These are phyloP conservation scores for Psophocarpus tetragonolobus DNA, from an alignment of 306 rosid species.

Conservation along the genomic window DNA sequence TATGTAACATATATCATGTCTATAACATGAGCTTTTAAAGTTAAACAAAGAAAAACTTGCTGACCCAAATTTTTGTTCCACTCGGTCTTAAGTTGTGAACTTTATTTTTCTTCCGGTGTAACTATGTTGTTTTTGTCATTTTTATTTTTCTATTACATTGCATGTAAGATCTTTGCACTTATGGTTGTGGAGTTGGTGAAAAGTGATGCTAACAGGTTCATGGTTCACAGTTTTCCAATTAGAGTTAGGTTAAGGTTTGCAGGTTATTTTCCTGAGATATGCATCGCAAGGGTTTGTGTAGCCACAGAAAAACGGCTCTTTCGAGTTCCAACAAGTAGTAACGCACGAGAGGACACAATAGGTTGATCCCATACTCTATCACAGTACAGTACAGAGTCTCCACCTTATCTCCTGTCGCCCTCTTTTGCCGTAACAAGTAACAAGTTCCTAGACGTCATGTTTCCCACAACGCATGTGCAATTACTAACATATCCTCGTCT, in stretches of 20 bases:
- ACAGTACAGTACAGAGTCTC: background rate
- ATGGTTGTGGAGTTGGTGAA: background rate
- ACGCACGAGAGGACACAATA: conserved; percentile 12
- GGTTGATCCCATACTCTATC: conserved; percentile 8
- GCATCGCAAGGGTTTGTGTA: background rate
- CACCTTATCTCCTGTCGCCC: conserved; percentile 37
- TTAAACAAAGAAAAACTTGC: no score
- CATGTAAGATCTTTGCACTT: background rate
- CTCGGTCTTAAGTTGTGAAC: background rate
- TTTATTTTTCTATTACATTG: background rate
- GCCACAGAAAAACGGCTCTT: background rate
- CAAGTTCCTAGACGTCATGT: conserved; percentile 56
- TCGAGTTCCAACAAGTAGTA: conserved; percentile 3
- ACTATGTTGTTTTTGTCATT: background rate
- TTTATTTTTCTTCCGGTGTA: background rate
- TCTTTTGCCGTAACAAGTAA: conserved; percentile 51
- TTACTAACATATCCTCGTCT: conserved; percentile 33
- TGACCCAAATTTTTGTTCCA: no score
- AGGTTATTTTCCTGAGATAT: no score
- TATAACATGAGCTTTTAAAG: no score
- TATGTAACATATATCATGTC: no score
- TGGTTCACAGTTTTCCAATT: background rate
- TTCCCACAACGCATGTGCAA: background rate
- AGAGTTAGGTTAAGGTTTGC: background rate
- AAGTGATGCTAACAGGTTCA: background rate